These are phyloP conservation scores for Kazachstania psychrophila DNA, from an alignment of 805 yeast genomes.

Conservation along the genomic window DNA sequence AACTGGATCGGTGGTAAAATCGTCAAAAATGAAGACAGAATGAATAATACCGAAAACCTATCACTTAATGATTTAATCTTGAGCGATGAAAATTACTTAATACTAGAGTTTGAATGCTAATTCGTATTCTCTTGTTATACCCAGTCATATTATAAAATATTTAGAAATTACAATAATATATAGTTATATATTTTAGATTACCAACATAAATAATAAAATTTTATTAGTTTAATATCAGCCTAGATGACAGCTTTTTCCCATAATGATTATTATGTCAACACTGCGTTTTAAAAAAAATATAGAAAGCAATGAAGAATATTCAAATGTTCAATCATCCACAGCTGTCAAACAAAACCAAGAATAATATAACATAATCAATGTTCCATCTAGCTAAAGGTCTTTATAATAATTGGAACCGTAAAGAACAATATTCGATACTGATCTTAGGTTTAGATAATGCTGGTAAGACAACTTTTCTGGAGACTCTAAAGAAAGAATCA, in stretches of 20 bases:
- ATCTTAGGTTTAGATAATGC: slow-evolving; percentile 92
- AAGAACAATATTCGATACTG: slow-evolving; percentile 65
- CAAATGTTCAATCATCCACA: too few relatives aligned
- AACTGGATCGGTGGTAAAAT: slow-evolving; percentile 29
- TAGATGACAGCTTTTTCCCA: too few relatives aligned
- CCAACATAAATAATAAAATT: too few relatives aligned
- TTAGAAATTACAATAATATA: too few relatives aligned
- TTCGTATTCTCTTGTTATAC: not conserved
- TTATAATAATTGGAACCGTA: slow-evolving; percentile 47
- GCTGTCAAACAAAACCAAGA: not conserved
- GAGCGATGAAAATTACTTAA: slow-evolving; percentile 23
- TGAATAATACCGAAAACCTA: slow-evolving; percentile 1
- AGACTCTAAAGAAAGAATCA: slow-evolving; percentile 50
- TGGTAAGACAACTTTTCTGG: slow-evolving; percentile 81
- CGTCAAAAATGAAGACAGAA: slow-evolving; percentile 22
- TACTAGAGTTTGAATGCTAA: slow-evolving; percentile 26
- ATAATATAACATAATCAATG: slow-evolving; percentile 33
- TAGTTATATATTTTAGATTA: too few relatives aligned
- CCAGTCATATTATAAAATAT: not conserved
- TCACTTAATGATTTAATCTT: slow-evolving; percentile 12
- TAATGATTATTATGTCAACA: too few relatives aligned
- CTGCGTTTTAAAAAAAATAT: not conserved
- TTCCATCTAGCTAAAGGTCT: slow-evolving; percentile 59
- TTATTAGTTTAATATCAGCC: too few relatives aligned
- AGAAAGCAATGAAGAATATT: not conserved